Base-by-base conservation (phyloP, 2,329 filamentous ascomycete species). In the Ophiosphaerella narmari region DNA sequence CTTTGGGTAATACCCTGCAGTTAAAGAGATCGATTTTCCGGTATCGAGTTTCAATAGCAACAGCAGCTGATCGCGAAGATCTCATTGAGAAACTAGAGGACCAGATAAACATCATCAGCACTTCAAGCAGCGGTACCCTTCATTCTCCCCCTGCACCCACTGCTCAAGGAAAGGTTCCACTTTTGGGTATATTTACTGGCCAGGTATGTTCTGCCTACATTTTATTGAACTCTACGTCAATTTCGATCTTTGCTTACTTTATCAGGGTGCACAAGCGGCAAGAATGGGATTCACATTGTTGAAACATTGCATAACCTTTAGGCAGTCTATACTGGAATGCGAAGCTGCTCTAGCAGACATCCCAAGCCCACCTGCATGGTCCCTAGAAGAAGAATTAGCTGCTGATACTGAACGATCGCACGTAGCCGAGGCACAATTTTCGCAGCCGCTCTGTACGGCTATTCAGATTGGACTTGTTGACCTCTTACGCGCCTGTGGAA, bases 391-490 rank as follows among this genome's bases (percentile, higher is more conserved):
- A 4, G 56, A 67, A 31, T 29, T 67, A 1, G 14, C 49, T 0
- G 44, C 45, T 5, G 21, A 7, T 36, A 14, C 3, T 11, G 16
- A n/a, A 14, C 37, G 3, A 29, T 33, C 14, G 43, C 50, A 9
- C 18, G 45, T 68, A 13, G 37, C n/a, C 2, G 49, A 59, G 29
- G 55, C 66, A 1, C 51, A 55, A 2, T 40, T 70, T 9, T 57
- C 66, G 2, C 73, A 75, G 41, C 59, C 70, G 1, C 47, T 74
- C 1, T 73, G 66, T 1, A 77, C 68, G 12, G 62, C 69, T 1
- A 57, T 77, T 24, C 75, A 78, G 41, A 62, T 70, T 38, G 59
- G 63, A 0, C 48, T 76, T 0, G 57, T 62, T 9, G 62, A 70
- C 1, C 44, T 77, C 0, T 57, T 76, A 0, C 9, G 48, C 3